Conservation (phyloP, 306 rosid genomes). For the Astragalus membranaceus region DNA sequence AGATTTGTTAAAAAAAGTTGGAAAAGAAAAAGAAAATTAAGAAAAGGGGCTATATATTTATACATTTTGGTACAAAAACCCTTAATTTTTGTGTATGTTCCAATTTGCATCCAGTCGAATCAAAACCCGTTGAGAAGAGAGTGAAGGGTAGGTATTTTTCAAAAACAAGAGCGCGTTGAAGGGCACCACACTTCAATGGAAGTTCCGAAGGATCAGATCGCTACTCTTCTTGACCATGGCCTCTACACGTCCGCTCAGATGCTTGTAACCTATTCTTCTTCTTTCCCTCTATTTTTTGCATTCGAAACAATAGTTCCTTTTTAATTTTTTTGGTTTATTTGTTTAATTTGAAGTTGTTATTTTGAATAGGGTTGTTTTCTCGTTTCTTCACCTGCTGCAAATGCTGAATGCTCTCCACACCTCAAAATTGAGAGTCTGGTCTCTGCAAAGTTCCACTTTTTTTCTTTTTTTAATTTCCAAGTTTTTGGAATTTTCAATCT, state of each 20-base stretch:
- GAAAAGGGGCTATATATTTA: too few relatives aligned
- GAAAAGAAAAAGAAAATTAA: too few relatives aligned
- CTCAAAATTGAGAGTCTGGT: constrained; percentile 93
- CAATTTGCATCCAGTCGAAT: constrained; percentile 2
- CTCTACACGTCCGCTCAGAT: constrained; percentile 93
- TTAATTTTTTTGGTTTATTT: background rate
- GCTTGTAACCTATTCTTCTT: constrained; percentile 45
- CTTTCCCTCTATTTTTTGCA: background rate
- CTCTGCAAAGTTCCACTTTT: constrained; percentile 17
- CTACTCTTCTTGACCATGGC: constrained; percentile 74
- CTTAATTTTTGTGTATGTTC: background rate
- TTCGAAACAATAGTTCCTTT: constrained; percentile 1
- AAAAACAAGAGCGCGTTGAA: constrained; percentile 28
- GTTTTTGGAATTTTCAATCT: background rate
- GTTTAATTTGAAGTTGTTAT: constrained; percentile 2
- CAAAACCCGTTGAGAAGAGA: background rate
- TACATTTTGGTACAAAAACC: too few relatives aligned
- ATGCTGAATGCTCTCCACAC: constrained; percentile 65
- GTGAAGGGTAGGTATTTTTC: constrained; percentile 1
- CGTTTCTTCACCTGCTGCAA: constrained; percentile 88
- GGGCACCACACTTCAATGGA: constrained; percentile 44
- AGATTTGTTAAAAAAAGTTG: too few relatives aligned
- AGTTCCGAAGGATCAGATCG: constrained; percentile 95
- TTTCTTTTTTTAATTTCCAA: background rate
- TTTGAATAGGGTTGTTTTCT: constrained; percentile 75